Conservation (phyloP, 164 flowering plant species). For the Sextonia rubra region DNA sequence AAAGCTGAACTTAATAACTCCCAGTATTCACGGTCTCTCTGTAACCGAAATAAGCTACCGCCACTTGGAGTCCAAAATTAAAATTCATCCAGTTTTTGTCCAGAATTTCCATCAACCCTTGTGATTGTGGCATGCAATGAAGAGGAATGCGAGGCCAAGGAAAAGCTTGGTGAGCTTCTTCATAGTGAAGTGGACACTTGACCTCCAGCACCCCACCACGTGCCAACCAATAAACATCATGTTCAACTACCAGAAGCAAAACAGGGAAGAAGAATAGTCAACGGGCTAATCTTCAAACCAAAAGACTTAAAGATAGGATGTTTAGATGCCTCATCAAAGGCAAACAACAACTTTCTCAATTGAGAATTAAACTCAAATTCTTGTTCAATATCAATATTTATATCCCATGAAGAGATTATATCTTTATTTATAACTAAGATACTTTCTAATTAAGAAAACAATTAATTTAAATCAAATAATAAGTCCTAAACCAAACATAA, state of each 20-base stretch:
- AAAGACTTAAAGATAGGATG: too few species aligned
- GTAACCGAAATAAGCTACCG: slow-evolving; percentile 54
- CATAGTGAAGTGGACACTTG: slow-evolving; percentile 54
- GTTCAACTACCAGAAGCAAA: slow-evolving; percentile 33
- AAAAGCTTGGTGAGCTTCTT: slow-evolving; percentile 32
- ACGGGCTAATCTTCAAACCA: too few species aligned
- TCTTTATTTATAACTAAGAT: too few species aligned
- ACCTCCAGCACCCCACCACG: slow-evolving; percentile 54
- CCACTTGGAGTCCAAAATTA: slow-evolving; percentile 65
- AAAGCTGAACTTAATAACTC: slow-evolving; percentile 37
- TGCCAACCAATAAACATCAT: slow-evolving; percentile 30
- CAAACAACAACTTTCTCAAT: too few species aligned
- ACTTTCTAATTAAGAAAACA: too few species aligned
- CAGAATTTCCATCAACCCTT: slow-evolving; percentile 67
- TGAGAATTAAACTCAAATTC: too few species aligned
- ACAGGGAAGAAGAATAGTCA: too few species aligned
- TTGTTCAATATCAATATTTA: too few species aligned
- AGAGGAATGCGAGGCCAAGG: slow-evolving; percentile 59
- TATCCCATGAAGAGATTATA: too few species aligned
- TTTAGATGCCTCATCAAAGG: too few species aligned
- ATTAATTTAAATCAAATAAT: too few species aligned
- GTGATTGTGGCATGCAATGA: slow-evolving; percentile 65
- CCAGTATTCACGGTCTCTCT: slow-evolving; percentile 53
- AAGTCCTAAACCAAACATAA: too few species aligned
- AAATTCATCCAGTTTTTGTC: slow-evolving; percentile 74